A percentile compares a stretch with the other conserved stretches of the same genome.
phyloP scores from a whole-genome alignment of 2,329 filamentous ascomycete genomes.

The Sporothrix inflata region DNA sequence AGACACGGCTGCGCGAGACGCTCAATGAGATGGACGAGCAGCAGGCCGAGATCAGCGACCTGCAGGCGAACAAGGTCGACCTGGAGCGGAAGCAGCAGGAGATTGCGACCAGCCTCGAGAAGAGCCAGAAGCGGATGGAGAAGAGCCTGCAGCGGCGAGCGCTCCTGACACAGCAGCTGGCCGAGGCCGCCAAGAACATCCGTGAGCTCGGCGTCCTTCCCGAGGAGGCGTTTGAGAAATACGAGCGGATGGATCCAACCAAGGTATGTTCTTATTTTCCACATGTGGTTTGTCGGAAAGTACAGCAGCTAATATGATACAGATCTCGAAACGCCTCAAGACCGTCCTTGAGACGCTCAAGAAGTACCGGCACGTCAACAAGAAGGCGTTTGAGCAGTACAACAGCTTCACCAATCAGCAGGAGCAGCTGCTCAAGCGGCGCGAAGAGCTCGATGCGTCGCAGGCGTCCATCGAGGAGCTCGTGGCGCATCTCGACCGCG shows the following conservation, averaged over 20 bases:
- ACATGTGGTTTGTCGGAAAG: neutral
- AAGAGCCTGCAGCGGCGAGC: slow-evolving; percentile 90
- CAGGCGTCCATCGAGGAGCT: slow-evolving; percentile 89
- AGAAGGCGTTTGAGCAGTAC: slow-evolving; percentile 99
- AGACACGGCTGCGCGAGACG: slow-evolving; percentile 71
- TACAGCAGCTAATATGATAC: slow-evolving; percentile 24
- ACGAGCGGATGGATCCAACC: slow-evolving; percentile 79
- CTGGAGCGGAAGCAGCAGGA: slow-evolving; percentile 75
- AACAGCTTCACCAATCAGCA: slow-evolving; percentile 94
- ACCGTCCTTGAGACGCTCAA: slow-evolving; percentile 92
- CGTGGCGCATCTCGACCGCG: slow-evolving; percentile 87
- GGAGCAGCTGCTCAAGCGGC: slow-evolving; percentile 80
- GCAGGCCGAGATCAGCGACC: slow-evolving; percentile 55
- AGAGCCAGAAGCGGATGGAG: slow-evolving; percentile 86
- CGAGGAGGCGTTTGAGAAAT: slow-evolving; percentile 91
- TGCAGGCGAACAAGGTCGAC: slow-evolving; percentile 60
- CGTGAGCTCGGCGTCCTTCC: slow-evolving; percentile 90
- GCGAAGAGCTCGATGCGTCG: slow-evolving; percentile 83
- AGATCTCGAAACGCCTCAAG: slow-evolving; percentile 72
- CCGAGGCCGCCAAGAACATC: slow-evolving; percentile 85
- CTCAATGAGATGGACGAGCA: slow-evolving; percentile 68
- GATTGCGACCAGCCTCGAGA: slow-evolving; percentile 76
- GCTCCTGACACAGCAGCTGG: slow-evolving; percentile 72
- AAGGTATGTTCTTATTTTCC: slow-evolving; percentile 54
- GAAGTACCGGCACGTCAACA: slow-evolving; percentile 98